Percentiles rank a stretch among this genome's conserved stretches.
phyloP scores from a whole-genome alignment of 2,329 filamentous ascomycete genomes.

The Chalaropsis ovoidea region DNA sequence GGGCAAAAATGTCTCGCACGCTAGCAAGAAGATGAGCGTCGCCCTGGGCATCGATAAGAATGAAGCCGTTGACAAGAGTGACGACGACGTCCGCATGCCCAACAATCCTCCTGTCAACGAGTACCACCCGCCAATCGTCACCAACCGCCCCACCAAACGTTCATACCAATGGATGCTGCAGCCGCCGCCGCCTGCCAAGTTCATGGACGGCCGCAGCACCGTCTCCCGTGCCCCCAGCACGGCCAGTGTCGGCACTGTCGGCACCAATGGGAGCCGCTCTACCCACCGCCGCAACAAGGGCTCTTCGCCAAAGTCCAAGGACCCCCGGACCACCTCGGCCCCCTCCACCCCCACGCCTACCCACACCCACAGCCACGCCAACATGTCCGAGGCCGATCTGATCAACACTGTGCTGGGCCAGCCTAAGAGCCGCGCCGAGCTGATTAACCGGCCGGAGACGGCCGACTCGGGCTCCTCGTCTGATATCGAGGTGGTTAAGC shows the following conservation, averaged over 20 bases:
- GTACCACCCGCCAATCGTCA: slow-evolving; percentile 74
- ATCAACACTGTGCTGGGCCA: slow-evolving; percentile 36
- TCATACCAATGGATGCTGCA: slow-evolving; percentile 87
- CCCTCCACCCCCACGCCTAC: slow-evolving; percentile 16
- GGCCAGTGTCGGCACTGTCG: slow-evolving; percentile 33
- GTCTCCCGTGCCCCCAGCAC: slow-evolving; percentile 54
- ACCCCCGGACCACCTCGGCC: slow-evolving; percentile 20
- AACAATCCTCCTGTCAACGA: slow-evolving; percentile 71
- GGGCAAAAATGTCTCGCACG: slow-evolving; percentile 37
- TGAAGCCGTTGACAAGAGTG: slow-evolving; percentile 42
- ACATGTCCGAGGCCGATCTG: slow-evolving; percentile 36
- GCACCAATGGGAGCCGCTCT: slow-evolving; percentile 23
- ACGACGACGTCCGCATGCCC: slow-evolving; percentile 47
- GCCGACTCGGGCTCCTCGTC: slow-evolving; percentile 23
- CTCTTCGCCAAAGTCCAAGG: slow-evolving; percentile 28
- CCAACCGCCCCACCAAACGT: slow-evolving; percentile 57
- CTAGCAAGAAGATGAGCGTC: slow-evolving; percentile 44
- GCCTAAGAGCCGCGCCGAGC: slow-evolving; percentile 21
- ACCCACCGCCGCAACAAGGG: slow-evolving; percentile 26
- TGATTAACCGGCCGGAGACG: slow-evolving; percentile 18
- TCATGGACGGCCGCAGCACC: slow-evolving; percentile 80
- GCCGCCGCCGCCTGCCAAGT: slow-evolving; percentile 74
- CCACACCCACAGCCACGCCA: not conserved
- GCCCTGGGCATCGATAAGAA: slow-evolving; percentile 44
- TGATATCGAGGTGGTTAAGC: slow-evolving; percentile 22